phyloP scores from a whole-genome alignment of 2,329 filamentous ascomycete species.

The Torrubiellomyces zombiae region DNA sequence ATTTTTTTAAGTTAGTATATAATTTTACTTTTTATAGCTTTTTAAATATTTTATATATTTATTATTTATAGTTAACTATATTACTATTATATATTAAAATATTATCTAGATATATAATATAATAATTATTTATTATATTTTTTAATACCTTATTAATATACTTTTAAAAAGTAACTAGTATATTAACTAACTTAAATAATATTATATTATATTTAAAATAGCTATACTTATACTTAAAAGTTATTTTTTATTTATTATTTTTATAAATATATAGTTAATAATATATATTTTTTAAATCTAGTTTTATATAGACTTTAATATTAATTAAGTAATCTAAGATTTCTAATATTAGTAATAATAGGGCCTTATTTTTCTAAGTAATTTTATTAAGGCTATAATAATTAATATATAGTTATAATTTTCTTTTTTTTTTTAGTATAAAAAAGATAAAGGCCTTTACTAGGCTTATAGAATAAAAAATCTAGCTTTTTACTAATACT shows the following conservation, averaged over 20 bases:
- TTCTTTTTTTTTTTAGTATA: no score
- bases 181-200: not conserved
- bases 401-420: not conserved
- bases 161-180: not conserved
- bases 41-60: no score
- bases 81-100: not conserved
- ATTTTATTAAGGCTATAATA: not conserved
- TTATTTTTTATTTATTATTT: slow-evolving; percentile 1
- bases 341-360: no score
- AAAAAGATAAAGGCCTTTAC: no score
- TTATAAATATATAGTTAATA: slow-evolving; percentile 1
- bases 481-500: no score
- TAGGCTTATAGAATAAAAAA: no score
- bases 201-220: slow-evolving; percentile 1
- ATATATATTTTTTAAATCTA: slow-evolving; percentile 1
- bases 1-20: no score
- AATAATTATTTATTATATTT: slow-evolving; percentile 1
- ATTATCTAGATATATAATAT: slow-evolving; percentile 1
- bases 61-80: not conserved
- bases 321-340: not conserved
- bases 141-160: not conserved
- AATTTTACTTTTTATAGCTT: no score
- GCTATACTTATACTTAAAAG: not conserved
- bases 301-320: not conserved
- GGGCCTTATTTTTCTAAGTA: not conserved